Conservation (phyloP, 768 basidiomycete genomes). For the Sistotremastrum niveocremeum region DNA sequence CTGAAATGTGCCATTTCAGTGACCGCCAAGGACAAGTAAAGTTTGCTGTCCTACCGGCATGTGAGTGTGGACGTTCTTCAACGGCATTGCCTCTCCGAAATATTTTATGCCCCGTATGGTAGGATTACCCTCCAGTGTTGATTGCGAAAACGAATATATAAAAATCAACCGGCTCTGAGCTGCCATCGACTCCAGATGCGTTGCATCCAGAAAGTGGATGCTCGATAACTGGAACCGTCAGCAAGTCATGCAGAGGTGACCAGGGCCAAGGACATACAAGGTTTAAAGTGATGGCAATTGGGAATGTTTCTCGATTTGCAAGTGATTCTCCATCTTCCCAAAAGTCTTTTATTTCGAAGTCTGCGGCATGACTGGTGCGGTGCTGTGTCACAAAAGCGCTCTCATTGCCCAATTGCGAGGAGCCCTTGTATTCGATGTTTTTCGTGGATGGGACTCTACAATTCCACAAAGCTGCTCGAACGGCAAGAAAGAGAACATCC, state of each 20-base stretch:
- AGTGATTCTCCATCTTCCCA: slow-evolving; percentile 75
- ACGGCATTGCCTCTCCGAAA: too few species aligned
- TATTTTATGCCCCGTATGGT: too few species aligned
- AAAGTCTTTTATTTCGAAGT: slow-evolving; percentile 79
- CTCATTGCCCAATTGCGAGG: slow-evolving; percentile 46
- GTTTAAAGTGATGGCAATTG: slow-evolving; percentile 67
- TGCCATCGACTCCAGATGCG: neutral
- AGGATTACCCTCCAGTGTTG: neutral
- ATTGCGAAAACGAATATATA: neutral
- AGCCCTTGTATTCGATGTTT: slow-evolving; percentile 49
- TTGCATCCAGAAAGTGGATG: neutral
- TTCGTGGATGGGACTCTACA: slow-evolving; percentile 67
- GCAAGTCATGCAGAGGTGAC: neutral
- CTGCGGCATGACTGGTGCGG: slow-evolving; percentile 37
- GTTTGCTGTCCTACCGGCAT: too few species aligned
- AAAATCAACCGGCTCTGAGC: neutral
- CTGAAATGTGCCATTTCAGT: too few species aligned
- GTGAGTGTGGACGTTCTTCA: too few species aligned
- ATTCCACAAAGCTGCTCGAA: slow-evolving; percentile 69
- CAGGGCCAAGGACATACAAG: slow-evolving; percentile 32
- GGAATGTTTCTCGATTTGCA: slow-evolving; percentile 52
- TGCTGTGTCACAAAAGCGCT: slow-evolving; percentile 48
- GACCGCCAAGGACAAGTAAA: too few species aligned
- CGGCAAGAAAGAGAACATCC: slow-evolving; percentile 70
- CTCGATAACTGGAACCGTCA: neutral